Base-by-base conservation (phyloP, 352 stramenopile genomes). In the Phytophthora sp. region DNA sequence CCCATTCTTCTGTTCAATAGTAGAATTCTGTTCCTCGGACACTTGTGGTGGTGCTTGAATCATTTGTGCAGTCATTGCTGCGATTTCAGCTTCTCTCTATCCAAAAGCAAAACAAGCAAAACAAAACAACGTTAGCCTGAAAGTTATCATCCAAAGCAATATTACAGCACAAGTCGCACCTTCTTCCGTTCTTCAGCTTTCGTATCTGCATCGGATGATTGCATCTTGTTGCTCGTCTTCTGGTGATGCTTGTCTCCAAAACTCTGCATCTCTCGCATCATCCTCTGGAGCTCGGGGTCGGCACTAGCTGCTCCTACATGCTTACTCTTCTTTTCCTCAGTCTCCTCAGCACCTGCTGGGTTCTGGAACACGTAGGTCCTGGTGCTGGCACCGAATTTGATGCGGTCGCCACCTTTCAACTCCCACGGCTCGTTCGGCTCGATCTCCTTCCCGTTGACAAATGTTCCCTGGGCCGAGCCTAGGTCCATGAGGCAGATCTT, bases 391-490 rank as follows among this genome's bases (percentile, higher is more conserved):
- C 80, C 84, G 55, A 93, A 91, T 18, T 59, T 63, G 26, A 93
- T 75, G 7, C 49, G 45, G 30, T 91, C 82, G 21, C 80, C 84
- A 15, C 62, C 61, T 39, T 66, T 64, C 13, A 95, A 69, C 26
- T 39, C 37, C 13, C 46, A 51, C 0, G 81, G 79, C 46, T 79
- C 60, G 38, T 91, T 72, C 0, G 73, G 66, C 17, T 77, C 51
- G 23, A 96, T 80, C 55, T 89, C 79, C 32, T 79, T 43, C 37
- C 62, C 84, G 55, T 96, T 93, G 32, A 96, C 54, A 27, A 92
- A 94, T 32, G 88, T 92, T 37, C 88, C 90, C 57, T 97, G 89
- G n/a, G 79, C 83, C 3, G 87, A 96, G 5, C 73, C 76, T 17
- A 96, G 72, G 62, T 96, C 90, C 56, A 94, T 63, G 11, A 95